A percentile compares a stretch with the other conserved stretches of the same genome.
Conservation (phyloP, 192 early-diverging fungal species). For the Coemansia sp. region DNA sequence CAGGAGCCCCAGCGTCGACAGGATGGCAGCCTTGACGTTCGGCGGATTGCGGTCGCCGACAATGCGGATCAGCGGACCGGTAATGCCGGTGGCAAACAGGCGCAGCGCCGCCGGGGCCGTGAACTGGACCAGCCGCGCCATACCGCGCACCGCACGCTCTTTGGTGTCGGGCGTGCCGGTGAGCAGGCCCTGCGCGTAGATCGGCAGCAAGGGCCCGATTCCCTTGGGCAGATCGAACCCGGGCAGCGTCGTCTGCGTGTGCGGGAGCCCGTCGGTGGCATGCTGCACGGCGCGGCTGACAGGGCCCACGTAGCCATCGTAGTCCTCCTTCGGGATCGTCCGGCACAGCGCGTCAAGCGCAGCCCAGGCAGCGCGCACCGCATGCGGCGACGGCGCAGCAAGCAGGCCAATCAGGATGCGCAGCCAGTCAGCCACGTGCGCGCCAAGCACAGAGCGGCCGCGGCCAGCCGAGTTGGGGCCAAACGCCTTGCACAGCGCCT, state of each 20-base stretch:
- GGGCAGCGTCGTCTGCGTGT: constrained; percentile 53
- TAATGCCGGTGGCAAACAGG: constrained; percentile 92
- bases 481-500: constrained; percentile 43
- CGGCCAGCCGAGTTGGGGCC: constrained; percentile 44
- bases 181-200: constrained; percentile 93
- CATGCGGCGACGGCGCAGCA: constrained; percentile 57
- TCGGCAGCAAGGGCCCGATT: constrained; percentile 85
- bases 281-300: constrained; percentile 68
- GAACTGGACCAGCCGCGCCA: constrained; percentile 73
- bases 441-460: constrained; percentile 50
- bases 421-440: constrained; percentile 83
- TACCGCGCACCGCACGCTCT: constrained; percentile 83
- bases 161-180: constrained; percentile 81
- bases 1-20: constrained; percentile 80
- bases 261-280: constrained; percentile 52
- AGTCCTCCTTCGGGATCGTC: constrained; percentile 84
- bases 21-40: constrained; percentile 91
- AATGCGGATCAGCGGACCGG: constrained; percentile 96
- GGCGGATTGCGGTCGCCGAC: constrained; percentile 92
- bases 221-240: constrained; percentile 95
- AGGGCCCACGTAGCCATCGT: constrained; percentile 76
- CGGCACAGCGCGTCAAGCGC: constrained; percentile 83
- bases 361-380: constrained; percentile 74
- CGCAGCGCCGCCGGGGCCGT: constrained; percentile 70
- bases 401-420: constrained; percentile 74